Conservation (phyloP, 768 basidiomycete species). For the Amylocystis lapponica region DNA sequence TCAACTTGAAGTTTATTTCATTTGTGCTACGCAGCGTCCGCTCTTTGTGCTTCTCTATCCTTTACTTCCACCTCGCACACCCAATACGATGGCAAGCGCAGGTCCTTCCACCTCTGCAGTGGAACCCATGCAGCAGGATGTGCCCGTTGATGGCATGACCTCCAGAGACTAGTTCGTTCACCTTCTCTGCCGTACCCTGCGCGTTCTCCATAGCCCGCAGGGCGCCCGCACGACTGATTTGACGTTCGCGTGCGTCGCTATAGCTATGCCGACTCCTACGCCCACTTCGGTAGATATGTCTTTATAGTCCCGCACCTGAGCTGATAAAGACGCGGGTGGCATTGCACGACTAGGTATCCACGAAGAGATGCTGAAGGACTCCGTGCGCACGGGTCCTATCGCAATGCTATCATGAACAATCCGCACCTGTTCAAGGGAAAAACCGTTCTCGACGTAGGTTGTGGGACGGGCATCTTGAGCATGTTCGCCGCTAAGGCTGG, state of each 20-base stretch:
- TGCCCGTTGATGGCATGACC: constrained; percentile 43
- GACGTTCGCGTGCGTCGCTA: constrained; percentile 7
- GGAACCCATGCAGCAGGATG: constrained; percentile 20
- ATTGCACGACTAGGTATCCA: constrained; percentile 72
- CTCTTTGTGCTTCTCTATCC: constrained; percentile 1
- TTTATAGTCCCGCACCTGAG: no score
- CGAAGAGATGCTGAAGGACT: constrained; percentile 99
- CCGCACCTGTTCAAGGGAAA: constrained; percentile 94
- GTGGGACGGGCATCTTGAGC: constrained; percentile 95
- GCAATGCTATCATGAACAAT: constrained; percentile 91
- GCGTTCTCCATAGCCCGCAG: constrained; percentile 6
- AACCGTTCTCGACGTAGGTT: constrained; percentile 95
- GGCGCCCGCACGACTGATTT: background rate
- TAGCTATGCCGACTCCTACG: constrained; percentile 95
- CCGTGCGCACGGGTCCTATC: constrained; percentile 95
- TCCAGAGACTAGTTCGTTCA: constrained; percentile 79
- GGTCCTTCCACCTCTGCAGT: constrained; percentile 23
- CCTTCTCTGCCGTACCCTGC: background rate
- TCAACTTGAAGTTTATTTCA: background rate
- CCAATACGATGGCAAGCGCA: constrained; percentile 20
- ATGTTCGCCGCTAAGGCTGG: constrained; percentile 99
- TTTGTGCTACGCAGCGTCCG: background rate
- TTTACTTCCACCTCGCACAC: background rate
- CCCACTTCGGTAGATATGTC: constrained; percentile 69
- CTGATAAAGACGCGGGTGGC: no score